Percentiles rank a stretch among this genome's conserved stretches.
Evolutionary conservation across 2,329 filamentous ascomycete species (phyloP).

Genomic region (Cercospora sesami): DNA sequence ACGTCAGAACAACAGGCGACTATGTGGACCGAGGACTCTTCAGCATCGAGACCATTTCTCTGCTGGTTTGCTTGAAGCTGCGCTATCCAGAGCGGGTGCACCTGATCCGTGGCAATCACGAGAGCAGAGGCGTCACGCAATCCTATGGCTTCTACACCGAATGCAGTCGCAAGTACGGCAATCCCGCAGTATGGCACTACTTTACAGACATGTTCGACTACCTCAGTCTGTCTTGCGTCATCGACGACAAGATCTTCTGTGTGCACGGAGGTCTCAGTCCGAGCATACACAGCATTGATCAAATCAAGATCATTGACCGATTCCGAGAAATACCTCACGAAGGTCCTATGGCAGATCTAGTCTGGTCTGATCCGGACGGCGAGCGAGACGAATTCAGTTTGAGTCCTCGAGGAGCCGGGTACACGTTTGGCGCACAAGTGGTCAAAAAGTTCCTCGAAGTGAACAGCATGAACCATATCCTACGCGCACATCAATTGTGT

Average conservation of each 20-base stretch:
- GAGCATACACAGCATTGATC: conserved; percentile 95
- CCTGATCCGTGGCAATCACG: conserved; percentile 95
- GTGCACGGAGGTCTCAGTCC: conserved; percentile 77
- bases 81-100: conserved; percentile 95
- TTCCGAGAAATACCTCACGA: conserved; percentile 99
- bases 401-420: conserved; percentile 88
- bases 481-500: conserved; percentile 96
- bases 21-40: conserved; percentile 83
- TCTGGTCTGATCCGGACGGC: conserved; percentile 98
- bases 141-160: conserved; percentile 99
- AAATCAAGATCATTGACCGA: conserved; percentile 99
- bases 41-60: conserved; percentile 96
- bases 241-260: conserved; percentile 98
- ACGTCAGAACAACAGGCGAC: conserved; percentile 61
- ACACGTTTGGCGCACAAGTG: conserved; percentile 96
- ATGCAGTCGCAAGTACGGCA: conserved; percentile 96
- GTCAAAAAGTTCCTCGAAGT: conserved; percentile 98
- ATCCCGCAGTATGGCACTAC: conserved; percentile 98
- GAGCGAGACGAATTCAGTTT: conserved; percentile 96
- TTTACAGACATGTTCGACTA: conserved; percentile 99
- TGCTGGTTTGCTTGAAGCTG: conserved; percentile 94
- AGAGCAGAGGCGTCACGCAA: conserved; percentile 95
- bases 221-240: conserved; percentile 91
- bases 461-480: conserved; percentile 95
- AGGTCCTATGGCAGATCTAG: conserved; percentile 97